Percentiles rank a stretch among this genome's conserved stretches.
Evolutionary conservation across 768 basidiomycete species (phyloP).

Genomic region (Lactifluus echinatus): DNA sequence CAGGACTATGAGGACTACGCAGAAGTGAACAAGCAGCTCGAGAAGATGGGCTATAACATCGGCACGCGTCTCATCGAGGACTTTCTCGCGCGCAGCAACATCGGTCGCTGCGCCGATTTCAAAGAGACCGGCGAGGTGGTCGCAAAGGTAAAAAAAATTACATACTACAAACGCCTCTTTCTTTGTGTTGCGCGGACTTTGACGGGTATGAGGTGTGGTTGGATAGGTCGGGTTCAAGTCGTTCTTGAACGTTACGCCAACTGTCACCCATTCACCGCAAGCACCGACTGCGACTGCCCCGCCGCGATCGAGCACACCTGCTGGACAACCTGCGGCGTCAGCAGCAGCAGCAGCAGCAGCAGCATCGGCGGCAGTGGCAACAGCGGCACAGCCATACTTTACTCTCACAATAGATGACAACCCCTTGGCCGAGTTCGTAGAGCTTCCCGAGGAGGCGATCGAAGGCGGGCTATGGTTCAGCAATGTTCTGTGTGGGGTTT

Average conservation of each 20-base stretch:
- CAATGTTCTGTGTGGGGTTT: slow-evolving; percentile 90
- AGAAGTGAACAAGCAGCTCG: slow-evolving; percentile 92
- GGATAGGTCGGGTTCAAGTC: slow-evolving; percentile 97
- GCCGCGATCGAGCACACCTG: slow-evolving; percentile 28
- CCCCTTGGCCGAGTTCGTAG: slow-evolving; percentile 93
- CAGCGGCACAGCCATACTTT: slow-evolving; percentile 52
- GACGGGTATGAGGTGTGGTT: background rate
- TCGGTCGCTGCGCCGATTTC: slow-evolving; percentile 91
- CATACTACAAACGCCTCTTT: slow-evolving; percentile 12
- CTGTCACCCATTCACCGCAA: slow-evolving; percentile 55
- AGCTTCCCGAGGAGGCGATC: slow-evolving; percentile 86
- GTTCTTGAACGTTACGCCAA: slow-evolving; percentile 88
- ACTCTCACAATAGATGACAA: slow-evolving; percentile 90
- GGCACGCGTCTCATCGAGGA: slow-evolving; percentile 95
- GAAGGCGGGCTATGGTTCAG: slow-evolving; percentile 96
- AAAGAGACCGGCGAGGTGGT: slow-evolving; percentile 92
- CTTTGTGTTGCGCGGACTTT: background rate
- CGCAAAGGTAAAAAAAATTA: slow-evolving; percentile 85
- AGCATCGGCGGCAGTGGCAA: too few relatives aligned
- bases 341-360: too few relatives aligned
- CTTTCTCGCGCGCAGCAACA: slow-evolving; percentile 85
- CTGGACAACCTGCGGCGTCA: slow-evolving; percentile 28
- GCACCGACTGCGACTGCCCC: slow-evolving; percentile 38
- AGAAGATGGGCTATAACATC: slow-evolving; percentile 99
- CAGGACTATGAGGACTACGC: slow-evolving; percentile 98